phyloP scores from a whole-genome alignment of 495 filamentous ascomycete species.

The Usnea hakonensis region DNA sequence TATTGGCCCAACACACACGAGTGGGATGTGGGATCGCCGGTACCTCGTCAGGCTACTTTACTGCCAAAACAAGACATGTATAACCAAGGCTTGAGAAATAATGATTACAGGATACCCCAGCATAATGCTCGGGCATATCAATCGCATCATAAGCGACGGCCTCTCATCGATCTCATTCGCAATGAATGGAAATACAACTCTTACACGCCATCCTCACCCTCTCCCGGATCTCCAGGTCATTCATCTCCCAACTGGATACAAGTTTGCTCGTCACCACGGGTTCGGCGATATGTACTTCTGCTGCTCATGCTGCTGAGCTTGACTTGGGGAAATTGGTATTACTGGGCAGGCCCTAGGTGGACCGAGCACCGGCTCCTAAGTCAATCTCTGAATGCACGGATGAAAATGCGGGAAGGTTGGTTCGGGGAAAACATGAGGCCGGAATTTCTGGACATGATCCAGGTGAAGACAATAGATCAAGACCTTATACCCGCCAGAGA shows the following conservation, averaged over 20 bases:
- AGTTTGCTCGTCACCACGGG: constrained; percentile 38
- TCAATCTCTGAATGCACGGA: constrained; percentile 33
- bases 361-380: constrained; percentile 34
- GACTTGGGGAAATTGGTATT: constrained; percentile 36
- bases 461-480: constrained; percentile 38
- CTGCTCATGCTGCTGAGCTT: constrained; percentile 36
- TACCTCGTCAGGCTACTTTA: constrained; percentile 7
- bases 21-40: not conserved
- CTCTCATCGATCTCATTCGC: constrained; percentile 39
- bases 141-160: constrained; percentile 21
- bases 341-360: constrained; percentile 34
- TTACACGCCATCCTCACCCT: constrained; percentile 25
- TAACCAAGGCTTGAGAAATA: not conserved
- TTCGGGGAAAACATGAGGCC: constrained; percentile 45
- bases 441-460: constrained; percentile 42
- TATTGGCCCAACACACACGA: constrained; percentile 2
- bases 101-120: constrained; percentile 7
- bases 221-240: constrained; percentile 24
- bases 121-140: constrained; percentile 21
- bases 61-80: constrained; percentile 3
- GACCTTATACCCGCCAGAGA: constrained; percentile 29
- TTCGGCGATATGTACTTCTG: constrained; percentile 41
- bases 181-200: constrained; percentile 40
- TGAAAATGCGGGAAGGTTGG: constrained; percentile 32
- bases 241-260: constrained; percentile 17